Conservation (phyloP, 2,329 filamentous ascomycete genomes). For the Pestalotiopsis sp. region DNA sequence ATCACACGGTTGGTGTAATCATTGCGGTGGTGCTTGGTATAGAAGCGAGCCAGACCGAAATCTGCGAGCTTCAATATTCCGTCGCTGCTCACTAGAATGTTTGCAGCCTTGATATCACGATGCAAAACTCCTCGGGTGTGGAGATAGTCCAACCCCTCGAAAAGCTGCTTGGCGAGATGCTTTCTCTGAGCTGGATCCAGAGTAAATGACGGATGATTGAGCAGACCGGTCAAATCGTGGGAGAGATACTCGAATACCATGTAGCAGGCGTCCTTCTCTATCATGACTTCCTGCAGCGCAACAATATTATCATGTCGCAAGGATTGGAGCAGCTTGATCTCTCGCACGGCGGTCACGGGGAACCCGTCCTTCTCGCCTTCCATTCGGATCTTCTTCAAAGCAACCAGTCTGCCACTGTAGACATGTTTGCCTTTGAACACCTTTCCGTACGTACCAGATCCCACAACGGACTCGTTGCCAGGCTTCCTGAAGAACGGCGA, state of each 20-base stretch:
- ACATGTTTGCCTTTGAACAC: constrained; percentile 93
- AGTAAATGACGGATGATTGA: constrained; percentile 91
- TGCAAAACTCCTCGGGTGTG: constrained; percentile 92
- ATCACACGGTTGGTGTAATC: constrained; percentile 99
- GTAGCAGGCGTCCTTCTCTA: constrained; percentile 97
- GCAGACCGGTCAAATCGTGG: constrained; percentile 89
- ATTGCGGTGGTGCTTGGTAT: constrained; percentile 84
- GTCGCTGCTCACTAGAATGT: constrained; percentile 89
- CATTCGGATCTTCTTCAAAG: constrained; percentile 90
- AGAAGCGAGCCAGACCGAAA: constrained; percentile 94
- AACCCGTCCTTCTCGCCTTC: constrained; percentile 90
- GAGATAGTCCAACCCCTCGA: constrained; percentile 90
- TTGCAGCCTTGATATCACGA: constrained; percentile 97
- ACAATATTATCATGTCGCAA: constrained; percentile 82
- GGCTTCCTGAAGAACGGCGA: constrained; percentile 95
- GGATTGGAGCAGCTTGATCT: constrained; percentile 90
- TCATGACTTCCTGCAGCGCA: constrained; percentile 88
- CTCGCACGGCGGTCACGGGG: constrained; percentile 84
- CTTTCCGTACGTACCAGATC: constrained; percentile 93
- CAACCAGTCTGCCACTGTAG: constrained; percentile 82
- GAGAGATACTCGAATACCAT: constrained; percentile 99
- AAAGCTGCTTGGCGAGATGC: constrained; percentile 87
- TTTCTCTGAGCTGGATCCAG: constrained; percentile 87
- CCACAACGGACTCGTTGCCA: constrained; percentile 95
- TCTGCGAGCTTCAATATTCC: constrained; percentile 92